Evolutionary conservation across 164 flowering plant genomes (phyloP), one percentile per base, ranked within the genome.

Genomic region (Berberis vulgaris): DNA sequence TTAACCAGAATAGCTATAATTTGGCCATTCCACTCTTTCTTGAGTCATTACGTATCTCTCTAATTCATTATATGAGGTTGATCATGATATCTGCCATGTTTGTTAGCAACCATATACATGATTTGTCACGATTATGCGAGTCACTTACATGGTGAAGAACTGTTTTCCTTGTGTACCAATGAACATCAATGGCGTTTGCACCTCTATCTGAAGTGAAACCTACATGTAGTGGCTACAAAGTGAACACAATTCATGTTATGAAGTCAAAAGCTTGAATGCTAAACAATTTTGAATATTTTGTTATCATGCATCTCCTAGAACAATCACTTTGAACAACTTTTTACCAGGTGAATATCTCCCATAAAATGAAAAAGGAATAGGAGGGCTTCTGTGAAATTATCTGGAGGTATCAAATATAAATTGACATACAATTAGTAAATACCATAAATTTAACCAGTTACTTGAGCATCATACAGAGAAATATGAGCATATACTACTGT

Each of bases 281-380:
- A 26, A 26, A 26, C 26, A 26, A 26, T 26, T 26, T 26, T 26
- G 26, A 26, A 26, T 26, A 26, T 26, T 26, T 26, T 26, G 26
- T 26, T 26, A 26, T 26, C 26, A 26, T 57, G 49, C 44, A 26
- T 26, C 26, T 26, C 26, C 26, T 26, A 26, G 26, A 26, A 26
- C 26, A 26, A 26, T 26, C 26, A 8, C 56, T 7, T 1, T 26
- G 13, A 4, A 45, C 61, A 55, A n/a, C 58, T 9, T 40, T 43
- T n/a, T 72, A 76, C 96, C 96, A 88, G 97, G 73, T 90, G 96
- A 50, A 89, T 80, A 73, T 89, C 96, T 57, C 95, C 97, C 54
- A 92, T 74, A 43, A 81, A 82, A 74, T 89, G 97, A 68, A 96
- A 88, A 47, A 89, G 88, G 80, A 92, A 92, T 11, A 92, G 78